Base-by-base conservation (phyloP, 106 monocot genomes). In the Chionographis japonica region DNA sequence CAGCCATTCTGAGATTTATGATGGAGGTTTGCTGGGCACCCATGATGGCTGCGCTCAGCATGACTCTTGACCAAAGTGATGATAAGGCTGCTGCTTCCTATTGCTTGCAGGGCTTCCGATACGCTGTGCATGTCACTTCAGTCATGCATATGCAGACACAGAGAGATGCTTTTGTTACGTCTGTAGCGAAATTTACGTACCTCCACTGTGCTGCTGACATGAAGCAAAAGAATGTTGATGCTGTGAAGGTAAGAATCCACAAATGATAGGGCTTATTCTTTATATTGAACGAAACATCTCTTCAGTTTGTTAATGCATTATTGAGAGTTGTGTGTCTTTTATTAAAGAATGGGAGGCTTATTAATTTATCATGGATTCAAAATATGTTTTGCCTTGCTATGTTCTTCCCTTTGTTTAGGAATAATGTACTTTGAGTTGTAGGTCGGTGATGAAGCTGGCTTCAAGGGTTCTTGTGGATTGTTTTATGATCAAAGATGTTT, bases 201-300 rank as follows among this genome's bases (percentile, higher is more conserved):
- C 83, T 98, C 40, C 98, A 93, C 54, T 83, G 78, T 87, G 98
- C 87, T 67, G 98, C 93, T 37, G 93, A 98, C 65, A 98, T 98
- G 90, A 98, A 90, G 71, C 93, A 98, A 81, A 98, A 98, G 74
- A 98, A 98, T 81, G 85, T 93, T 69, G 98, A 98, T 85, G 98
- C 98, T 72, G 83, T 98, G 43, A 98, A 98, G 89, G 95, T 95
- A 69, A 72, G 60, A 72, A 16, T 46, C 46, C 46, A 46, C 8
- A 46, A 46, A 46, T 27, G 46, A 46, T 46, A 6, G 5, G 46
- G 46, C 27, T 27, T 27, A 27, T 27, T 27, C 27, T 27, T 27
- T 27, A 27, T 27, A 27, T 46, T 5, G 1, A 46, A 5, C 5
- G 2, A 10, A 46, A 46, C 46, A 46, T 46, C 46, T 46, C 9